Percentiles rank a stretch among this genome's conserved stretches.
phyloP scores from a whole-genome alignment of 2,329 filamentous ascomycete species.

The Monascus ruber region DNA sequence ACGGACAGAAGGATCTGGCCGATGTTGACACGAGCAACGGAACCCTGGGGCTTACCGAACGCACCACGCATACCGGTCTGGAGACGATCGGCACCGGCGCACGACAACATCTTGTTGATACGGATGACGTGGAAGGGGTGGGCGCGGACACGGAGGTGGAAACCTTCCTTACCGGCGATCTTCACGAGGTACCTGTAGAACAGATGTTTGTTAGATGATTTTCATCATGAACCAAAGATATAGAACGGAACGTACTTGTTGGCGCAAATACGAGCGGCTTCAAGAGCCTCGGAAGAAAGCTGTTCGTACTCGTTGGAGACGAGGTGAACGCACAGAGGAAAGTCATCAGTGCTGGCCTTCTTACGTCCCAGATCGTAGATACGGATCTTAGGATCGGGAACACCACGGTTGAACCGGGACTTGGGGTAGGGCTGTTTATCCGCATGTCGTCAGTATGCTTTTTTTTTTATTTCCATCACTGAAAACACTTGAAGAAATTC shows the following conservation, averaged over 20 bases:
- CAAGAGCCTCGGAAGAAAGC: conserved; percentile 97
- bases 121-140: conserved; percentile 99
- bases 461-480: not conserved
- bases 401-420: conserved; percentile 99
- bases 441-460: conserved; percentile 1
- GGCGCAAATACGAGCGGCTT: conserved; percentile 99
- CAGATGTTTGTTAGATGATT: not conserved
- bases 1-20: conserved; percentile 97
- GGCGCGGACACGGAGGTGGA: conserved; percentile 65
- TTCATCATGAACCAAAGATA: not conserved
- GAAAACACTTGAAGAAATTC: conserved; percentile 3
- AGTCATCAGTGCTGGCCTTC: conserved; percentile 97
- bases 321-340: conserved; percentile 97
- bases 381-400: conserved; percentile 67
- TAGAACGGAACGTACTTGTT: conserved; percentile 62
- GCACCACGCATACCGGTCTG: conserved; percentile 99
- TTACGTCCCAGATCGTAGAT: conserved; percentile 99
- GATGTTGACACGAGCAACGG: conserved; percentile 99
- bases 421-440: conserved; percentile 77
- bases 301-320: conserved; percentile 99
- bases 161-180: conserved; percentile 58
- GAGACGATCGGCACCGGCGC: conserved; percentile 99
- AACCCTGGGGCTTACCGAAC: conserved; percentile 98
- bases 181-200: conserved; percentile 52
- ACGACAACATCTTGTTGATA: conserved; percentile 99